Conservation (phyloP, 2,329 filamentous ascomycete genomes). For the Colletotrichum neosansevieriae region DNA sequence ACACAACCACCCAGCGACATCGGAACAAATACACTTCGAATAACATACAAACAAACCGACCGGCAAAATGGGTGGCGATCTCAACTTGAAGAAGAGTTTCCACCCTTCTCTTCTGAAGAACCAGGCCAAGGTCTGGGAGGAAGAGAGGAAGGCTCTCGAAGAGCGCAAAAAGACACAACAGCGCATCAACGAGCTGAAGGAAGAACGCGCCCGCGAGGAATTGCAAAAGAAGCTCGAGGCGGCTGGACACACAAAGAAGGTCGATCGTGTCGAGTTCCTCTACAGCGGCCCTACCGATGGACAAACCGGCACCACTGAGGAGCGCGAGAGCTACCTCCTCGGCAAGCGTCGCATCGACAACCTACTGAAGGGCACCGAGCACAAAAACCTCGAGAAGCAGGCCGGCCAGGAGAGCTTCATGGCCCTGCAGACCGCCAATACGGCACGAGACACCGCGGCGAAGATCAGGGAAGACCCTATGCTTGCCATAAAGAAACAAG, state of each 20-base stretch:
- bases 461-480: slow-evolving; percentile 95
- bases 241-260: slow-evolving; percentile 82
- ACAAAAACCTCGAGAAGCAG: slow-evolving; percentile 83
- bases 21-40: neutral
- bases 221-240: slow-evolving; percentile 90
- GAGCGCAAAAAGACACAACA: slow-evolving; percentile 96
- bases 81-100: slow-evolving; percentile 96
- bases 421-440: slow-evolving; percentile 77
- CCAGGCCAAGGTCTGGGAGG: slow-evolving; percentile 89
- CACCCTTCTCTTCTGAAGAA: slow-evolving; percentile 93
- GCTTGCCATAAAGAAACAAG: slow-evolving; percentile 91
- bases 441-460: slow-evolving; percentile 80
- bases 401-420: slow-evolving; percentile 70
- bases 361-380: slow-evolving; percentile 81
- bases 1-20: no score
- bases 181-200: slow-evolving; percentile 90
- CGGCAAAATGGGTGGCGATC: slow-evolving; percentile 87
- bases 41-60: neutral
- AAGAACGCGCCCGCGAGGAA: slow-evolving; percentile 93
- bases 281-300: slow-evolving; percentile 88
- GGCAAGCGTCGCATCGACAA: slow-evolving; percentile 94
- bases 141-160: slow-evolving; percentile 91
- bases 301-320: slow-evolving; percentile 81
- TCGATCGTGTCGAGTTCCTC: slow-evolving; percentile 97
- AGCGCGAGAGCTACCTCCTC: slow-evolving; percentile 92